phyloP scores from a whole-genome alignment of 1,139 yeast genomes.

The Meyerozyma elateridarum region DNA sequence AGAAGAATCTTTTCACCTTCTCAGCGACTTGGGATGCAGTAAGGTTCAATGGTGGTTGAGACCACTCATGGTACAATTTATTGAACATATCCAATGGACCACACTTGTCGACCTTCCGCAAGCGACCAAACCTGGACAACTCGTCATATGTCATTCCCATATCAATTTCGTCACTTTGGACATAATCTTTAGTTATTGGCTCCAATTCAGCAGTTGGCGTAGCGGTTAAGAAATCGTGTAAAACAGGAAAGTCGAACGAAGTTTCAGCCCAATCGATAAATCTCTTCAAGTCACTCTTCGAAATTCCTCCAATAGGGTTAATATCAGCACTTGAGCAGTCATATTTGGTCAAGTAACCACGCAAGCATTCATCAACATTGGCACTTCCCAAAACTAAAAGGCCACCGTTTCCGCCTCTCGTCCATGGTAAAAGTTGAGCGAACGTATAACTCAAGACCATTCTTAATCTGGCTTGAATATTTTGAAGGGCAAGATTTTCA shows the following conservation, averaged over 20 bases:
- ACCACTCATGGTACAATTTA: slow-evolving; percentile 88
- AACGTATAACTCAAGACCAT: slow-evolving; percentile 92
- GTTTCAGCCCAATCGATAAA: slow-evolving; percentile 77
- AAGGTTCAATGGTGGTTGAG: slow-evolving; percentile 58
- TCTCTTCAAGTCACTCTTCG: slow-evolving; percentile 83
- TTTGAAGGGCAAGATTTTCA: slow-evolving; percentile 90
- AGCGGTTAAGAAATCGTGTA: slow-evolving; percentile 75
- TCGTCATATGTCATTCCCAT: slow-evolving; percentile 99
- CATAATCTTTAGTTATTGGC: slow-evolving; percentile 87
- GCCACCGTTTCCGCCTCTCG: slow-evolving; percentile 67
- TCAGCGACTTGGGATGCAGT: slow-evolving; percentile 83
- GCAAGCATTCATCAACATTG: slow-evolving; percentile 92
- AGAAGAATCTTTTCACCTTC: slow-evolving; percentile 88
- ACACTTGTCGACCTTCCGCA: slow-evolving; percentile 87
- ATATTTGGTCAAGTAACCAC: slow-evolving; percentile 94
- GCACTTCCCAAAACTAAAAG: slow-evolving; percentile 90
- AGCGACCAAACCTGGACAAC: slow-evolving; percentile 82
- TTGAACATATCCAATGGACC: slow-evolving; percentile 96
- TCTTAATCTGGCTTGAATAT: slow-evolving; percentile 90
- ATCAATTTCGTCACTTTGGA: slow-evolving; percentile 93
- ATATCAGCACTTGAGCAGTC: slow-evolving; percentile 97
- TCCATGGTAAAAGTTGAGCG: slow-evolving; percentile 96
- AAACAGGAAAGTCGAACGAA: slow-evolving; percentile 69
- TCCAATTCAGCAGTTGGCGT: slow-evolving; percentile 98
- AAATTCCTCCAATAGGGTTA: slow-evolving; percentile 96